Conservation (phyloP, 1,284 basidiomycete species). For the Pyrrhoderma noxium region DNA sequence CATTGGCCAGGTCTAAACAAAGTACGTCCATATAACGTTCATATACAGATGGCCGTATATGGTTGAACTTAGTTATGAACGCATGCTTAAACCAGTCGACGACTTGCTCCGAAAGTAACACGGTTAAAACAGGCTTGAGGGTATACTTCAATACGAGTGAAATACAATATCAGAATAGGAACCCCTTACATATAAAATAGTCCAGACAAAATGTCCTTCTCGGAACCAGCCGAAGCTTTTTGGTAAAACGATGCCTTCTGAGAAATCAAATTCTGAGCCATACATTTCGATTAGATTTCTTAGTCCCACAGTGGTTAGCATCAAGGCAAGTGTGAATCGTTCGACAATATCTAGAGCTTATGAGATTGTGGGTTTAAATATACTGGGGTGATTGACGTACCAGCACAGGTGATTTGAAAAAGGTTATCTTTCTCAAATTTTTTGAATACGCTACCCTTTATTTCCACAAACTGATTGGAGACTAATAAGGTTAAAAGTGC, state of each 20-base stretch:
- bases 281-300: constrained; percentile 94
- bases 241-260: constrained; percentile 64
- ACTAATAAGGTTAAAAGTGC: constrained; percentile 90
- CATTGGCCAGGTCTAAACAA: constrained; percentile 87
- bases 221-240: constrained; percentile 81
- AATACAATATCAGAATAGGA: not conserved
- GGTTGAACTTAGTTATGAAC: constrained; percentile 98
- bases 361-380: not conserved
- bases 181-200: constrained; percentile 77
- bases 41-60: constrained; percentile 92
- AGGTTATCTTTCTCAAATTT: constrained; percentile 99
- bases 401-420: constrained; percentile 98
- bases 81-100: constrained; percentile 99
- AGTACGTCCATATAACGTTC: constrained; percentile 95
- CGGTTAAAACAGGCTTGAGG: constrained; percentile 81
- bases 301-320: constrained; percentile 88
- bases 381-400: constrained; percentile 33
- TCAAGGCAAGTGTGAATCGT: constrained; percentile 87
- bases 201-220: constrained; percentile 71
- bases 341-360: constrained; percentile 83
- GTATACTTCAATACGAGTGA: not conserved
- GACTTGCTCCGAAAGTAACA: constrained; percentile 86
- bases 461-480: constrained; percentile 99
- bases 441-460: constrained; percentile 99
- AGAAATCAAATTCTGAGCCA: constrained; percentile 79